A percentile compares a stretch with the other conserved stretches of the same genome.
Evolutionary conservation across 108 stramenopile species (phyloP).

Genomic region (Cyclostephanos invisitatus): DNA sequence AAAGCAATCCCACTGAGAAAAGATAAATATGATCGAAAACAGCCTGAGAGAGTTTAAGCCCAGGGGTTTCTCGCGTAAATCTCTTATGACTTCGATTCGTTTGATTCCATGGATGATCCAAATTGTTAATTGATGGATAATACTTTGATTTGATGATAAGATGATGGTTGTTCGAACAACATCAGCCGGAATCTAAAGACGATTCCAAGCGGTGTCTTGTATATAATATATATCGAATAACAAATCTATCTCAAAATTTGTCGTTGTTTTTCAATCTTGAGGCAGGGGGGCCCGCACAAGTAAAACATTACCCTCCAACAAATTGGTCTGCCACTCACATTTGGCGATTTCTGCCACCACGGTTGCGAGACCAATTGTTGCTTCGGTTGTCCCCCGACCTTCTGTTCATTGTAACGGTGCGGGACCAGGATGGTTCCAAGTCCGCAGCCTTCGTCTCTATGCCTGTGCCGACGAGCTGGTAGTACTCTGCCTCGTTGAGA

Average conservation of each 20-base stretch:
- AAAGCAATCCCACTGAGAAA: constrained; percentile 42
- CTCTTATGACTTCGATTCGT: constrained; percentile 41
- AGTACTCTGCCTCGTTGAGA: constrained; percentile 75
- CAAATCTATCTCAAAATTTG: constrained; percentile 14
- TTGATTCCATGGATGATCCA: constrained; percentile 52
- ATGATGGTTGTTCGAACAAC: constrained; percentile 15
- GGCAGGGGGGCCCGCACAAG: constrained; percentile 32
- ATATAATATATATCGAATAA: constrained; percentile 15
- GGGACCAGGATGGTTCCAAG: constrained; percentile 72
- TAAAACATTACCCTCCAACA: constrained; percentile 10
- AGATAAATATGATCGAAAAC: constrained; percentile 54
- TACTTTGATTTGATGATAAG: constrained; percentile 21
- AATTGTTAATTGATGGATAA: constrained; percentile 19
- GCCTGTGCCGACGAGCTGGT: constrained; percentile 61
- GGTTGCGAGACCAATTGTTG: constrained; percentile 50
- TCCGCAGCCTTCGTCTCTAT: constrained; percentile 57
- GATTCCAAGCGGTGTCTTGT: constrained; percentile 8
- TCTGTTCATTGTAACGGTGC: constrained; percentile 48
- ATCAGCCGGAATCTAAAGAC: constrained; percentile 2
- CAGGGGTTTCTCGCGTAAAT: constrained; percentile 52
- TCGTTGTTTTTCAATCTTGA: constrained; percentile 27
- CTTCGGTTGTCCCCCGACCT: constrained; percentile 46
- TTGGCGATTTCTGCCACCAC: constrained; percentile 39
- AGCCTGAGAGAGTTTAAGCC: constrained; percentile 33
- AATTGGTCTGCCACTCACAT: constrained; percentile 17